Conservation (phyloP, 1,284 basidiomycete genomes). For the Leccinum fuscescens region DNA sequence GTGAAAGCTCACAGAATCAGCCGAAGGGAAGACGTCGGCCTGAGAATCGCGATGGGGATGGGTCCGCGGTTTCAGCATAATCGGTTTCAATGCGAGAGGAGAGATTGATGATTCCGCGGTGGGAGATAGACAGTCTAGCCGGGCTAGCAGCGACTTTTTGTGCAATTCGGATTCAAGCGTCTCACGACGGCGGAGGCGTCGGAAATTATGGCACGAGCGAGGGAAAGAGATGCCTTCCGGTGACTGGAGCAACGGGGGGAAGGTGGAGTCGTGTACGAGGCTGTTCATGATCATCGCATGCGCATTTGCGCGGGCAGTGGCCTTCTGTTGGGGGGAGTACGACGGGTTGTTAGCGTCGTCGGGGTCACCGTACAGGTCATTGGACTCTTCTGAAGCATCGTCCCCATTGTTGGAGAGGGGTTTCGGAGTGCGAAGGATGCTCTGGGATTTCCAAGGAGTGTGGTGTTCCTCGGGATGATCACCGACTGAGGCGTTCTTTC, state of each 20-base stretch:
- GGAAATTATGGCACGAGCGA: conserved; percentile 53
- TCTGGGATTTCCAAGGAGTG: conserved; percentile 16
- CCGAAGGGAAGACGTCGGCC: conserved; percentile 44
- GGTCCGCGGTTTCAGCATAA: conserved; percentile 24
- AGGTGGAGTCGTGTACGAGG: conserved; percentile 39
- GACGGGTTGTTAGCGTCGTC: conserved; percentile 4
- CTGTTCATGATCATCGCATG: conserved; percentile 40
- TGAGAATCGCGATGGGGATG: conserved; percentile 5
- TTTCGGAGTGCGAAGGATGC: conserved; percentile 14
- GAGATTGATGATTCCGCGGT: conserved; percentile 50
- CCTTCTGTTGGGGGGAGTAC: conserved; percentile 15
- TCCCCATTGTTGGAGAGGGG: conserved; percentile 24
- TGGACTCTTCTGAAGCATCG: conserved; percentile 24
- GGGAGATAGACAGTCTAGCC: conserved; percentile 44
- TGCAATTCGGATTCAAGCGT: conserved; percentile 48
- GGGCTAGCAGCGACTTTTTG: conserved; percentile 49
- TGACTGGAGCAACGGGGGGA: conserved; percentile 52
- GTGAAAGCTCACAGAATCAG: conserved; percentile 39
- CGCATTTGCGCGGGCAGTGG: conserved; percentile 34
- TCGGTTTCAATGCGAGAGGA: conserved; percentile 42
- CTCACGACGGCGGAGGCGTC: conserved; percentile 38
- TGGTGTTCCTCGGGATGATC: conserved; percentile 24
- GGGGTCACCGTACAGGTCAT: conserved; percentile 29
- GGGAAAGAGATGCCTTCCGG: conserved; percentile 53
- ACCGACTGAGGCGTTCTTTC: conserved; percentile 36